These are phyloP conservation scores for Trichosphaerium sp. DNA, from an alignment of 78 protist genomes.

Conservation along the genomic window DNA sequence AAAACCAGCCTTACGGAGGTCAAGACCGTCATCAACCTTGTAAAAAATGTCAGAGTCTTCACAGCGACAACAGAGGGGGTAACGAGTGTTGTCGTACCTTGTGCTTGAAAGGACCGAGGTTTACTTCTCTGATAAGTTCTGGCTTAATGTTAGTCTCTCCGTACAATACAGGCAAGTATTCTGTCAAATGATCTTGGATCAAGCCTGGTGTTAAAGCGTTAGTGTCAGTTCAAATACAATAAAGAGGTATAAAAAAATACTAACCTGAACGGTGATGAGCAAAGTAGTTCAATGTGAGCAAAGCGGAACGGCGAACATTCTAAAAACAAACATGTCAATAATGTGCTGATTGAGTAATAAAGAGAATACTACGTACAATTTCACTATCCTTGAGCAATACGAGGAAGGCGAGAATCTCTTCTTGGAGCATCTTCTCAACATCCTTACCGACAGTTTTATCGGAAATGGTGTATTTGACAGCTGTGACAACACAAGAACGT, in stretches of 20 bases:
- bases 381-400: constrained; percentile 36
- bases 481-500: constrained; percentile 51
- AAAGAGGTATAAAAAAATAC: too few species aligned
- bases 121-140: constrained; percentile 73
- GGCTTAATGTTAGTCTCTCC: constrained; percentile 45
- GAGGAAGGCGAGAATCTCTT: constrained; percentile 26
- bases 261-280: too few species aligned
- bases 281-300: constrained; percentile 65
- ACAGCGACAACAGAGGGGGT: too few species aligned
- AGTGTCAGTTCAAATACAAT: too few species aligned
- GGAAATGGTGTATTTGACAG: constrained; percentile 60
- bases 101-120: constrained; percentile 92
- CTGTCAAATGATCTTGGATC: constrained; percentile 21
- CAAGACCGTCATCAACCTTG: constrained; percentile 92
- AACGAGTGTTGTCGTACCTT: too few species aligned
- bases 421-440: constrained; percentile 27
- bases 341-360: neutral
- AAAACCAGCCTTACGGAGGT: constrained; percentile 65
- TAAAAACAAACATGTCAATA: too few species aligned
- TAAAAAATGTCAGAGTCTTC: too few species aligned
- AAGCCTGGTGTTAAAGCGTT: constrained; percentile 39
- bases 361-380: neutral
- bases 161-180: constrained; percentile 56
- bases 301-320: constrained; percentile 68
- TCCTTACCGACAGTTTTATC: constrained; percentile 37